Evolutionary conservation across 495 filamentous ascomycete genomes (phyloP).

Genomic region (Annulohypoxylon nitens): DNA sequence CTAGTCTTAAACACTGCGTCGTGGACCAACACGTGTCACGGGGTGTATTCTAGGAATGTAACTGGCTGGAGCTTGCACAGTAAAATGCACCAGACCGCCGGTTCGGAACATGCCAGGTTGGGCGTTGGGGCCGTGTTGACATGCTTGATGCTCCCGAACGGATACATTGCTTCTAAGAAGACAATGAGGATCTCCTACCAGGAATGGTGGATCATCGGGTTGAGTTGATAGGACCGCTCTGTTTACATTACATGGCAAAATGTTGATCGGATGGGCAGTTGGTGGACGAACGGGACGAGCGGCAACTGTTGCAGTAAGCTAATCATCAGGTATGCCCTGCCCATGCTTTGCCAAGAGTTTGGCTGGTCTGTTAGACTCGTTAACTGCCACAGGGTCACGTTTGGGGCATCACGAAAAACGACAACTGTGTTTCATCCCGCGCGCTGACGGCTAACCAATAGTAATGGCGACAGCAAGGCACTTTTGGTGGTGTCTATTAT

Average conservation of each 20-base stretch:
- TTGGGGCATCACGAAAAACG: conserved; percentile 51
- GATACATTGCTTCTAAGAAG: conserved; percentile 26
- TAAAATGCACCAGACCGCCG: conserved; percentile 24
- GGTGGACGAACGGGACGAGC: conserved; percentile 35
- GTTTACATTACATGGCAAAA: conserved; percentile 24
- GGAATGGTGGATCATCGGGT: conserved; percentile 40
- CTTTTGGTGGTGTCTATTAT: conserved; percentile 9
- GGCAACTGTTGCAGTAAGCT: conserved; percentile 34
- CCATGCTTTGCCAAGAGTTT: conserved; percentile 27
- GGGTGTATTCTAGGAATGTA: conserved; percentile 12
- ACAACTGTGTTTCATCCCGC: conserved; percentile 57
- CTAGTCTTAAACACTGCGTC: conserved; percentile 2
- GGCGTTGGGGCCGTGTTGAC: conserved; percentile 18
- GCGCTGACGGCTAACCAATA: conserved; percentile 41
- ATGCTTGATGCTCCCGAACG: conserved; percentile 39
- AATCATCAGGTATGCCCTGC: conserved; percentile 29
- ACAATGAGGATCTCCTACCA: conserved; percentile 36
- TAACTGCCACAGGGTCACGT: conserved; percentile 49
- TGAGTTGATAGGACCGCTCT: conserved; percentile 21
- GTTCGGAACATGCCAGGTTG: conserved; percentile 23
- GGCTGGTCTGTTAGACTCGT: conserved; percentile 19
- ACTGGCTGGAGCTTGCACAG: conserved; percentile 26
- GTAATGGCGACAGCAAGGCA: conserved; percentile 25
- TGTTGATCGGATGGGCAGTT: conserved; percentile 33
- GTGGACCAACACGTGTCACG: conserved; percentile 30